Evolutionary conservation across 1,284 basidiomycete genomes (phyloP).

Genomic region (Ustilago sp.): DNA sequence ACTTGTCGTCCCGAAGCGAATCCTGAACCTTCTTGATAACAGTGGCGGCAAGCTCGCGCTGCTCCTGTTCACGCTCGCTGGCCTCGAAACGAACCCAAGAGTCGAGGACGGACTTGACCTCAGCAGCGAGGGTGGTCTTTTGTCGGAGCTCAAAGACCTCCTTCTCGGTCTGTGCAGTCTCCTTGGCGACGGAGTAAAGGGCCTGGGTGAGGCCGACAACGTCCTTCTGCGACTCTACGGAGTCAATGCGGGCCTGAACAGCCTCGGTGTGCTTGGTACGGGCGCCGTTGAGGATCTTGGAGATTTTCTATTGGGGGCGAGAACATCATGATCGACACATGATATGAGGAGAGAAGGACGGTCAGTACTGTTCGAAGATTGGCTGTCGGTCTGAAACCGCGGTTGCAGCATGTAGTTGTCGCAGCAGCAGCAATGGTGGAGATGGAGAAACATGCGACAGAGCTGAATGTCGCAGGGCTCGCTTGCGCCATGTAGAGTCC

Average conservation of each 20-base stretch:
- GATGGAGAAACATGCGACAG: not conserved
- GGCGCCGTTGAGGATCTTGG: constrained; percentile 82
- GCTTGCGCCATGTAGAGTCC: too few species aligned
- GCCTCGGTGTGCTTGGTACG: constrained; percentile 91
- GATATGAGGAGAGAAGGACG: not conserved
- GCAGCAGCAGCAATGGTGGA: not conserved
- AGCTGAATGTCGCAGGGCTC: not conserved
- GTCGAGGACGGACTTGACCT: constrained; percentile 95
- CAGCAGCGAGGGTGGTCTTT: constrained; percentile 84
- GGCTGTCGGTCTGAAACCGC: not conserved
- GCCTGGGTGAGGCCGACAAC: constrained; percentile 89
- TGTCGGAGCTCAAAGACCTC: constrained; percentile 91
- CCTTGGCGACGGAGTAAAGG: constrained; percentile 94
- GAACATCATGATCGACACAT: too few species aligned
- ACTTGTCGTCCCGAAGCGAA: constrained; percentile 87
- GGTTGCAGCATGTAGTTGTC: not conserved
- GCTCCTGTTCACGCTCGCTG: constrained; percentile 94
- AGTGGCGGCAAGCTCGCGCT: constrained; percentile 85
- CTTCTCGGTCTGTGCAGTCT: constrained; percentile 90
- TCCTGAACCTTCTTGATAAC: constrained; percentile 89
- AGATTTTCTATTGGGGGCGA: constrained; percentile 75
- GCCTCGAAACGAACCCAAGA: constrained; percentile 98
- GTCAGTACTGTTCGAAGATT: not conserved
- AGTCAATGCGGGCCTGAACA: constrained; percentile 90
- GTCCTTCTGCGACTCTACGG: constrained; percentile 92